Base-by-base conservation (phyloP, 768 basidiomycete genomes). In the Boletus speciosus region DNA sequence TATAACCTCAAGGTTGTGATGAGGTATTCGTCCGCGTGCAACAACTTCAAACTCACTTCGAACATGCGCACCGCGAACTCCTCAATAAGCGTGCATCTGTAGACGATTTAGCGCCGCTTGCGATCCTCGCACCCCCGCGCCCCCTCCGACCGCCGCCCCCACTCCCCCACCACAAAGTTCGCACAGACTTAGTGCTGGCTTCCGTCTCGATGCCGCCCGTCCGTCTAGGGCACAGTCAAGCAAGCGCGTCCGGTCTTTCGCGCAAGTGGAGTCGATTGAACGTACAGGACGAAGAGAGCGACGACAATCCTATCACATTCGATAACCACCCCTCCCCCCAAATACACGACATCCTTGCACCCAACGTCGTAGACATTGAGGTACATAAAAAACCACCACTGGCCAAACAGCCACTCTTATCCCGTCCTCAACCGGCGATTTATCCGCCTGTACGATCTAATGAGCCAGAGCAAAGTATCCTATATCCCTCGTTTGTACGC, bases 191-290 rank as follows among this genome's bases (percentile, higher is more conserved):
- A 16, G 25, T 67, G 9, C 14, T 55, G 21, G 35, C 31, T 23
- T 46, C 51, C 16, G 36, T 69, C 47, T 54, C 58, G 14, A 52
- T 58, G 10, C 47, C 61, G 8, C 49, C 55, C 16, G 12, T 57
- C 37, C 50, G 10, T 29, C 55, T 23, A 31, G 49, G 46, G n/a
- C 23, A 35, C 15, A 60, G 54, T 43, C 60, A 61, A 49, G n/a
- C 47, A 21, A 62, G 53, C 23, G 47, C 53, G 4, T 48, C 60
- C 5, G 31, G 49, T 3, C 38, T 65, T 35, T 54, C 64, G 32
- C 73, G 72, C 46, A 71, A 60, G 52, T 70, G 74, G 73, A 68
- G 61, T 39, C 59, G 66, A 39, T 48, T 73, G 54, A 46, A 62
- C 11, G 61, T 57, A 10, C 68, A 60, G 31, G 69, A 63, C 29